Conservation (phyloP, 129 eudicot genomes). For the Flaveria linearis region DNA sequence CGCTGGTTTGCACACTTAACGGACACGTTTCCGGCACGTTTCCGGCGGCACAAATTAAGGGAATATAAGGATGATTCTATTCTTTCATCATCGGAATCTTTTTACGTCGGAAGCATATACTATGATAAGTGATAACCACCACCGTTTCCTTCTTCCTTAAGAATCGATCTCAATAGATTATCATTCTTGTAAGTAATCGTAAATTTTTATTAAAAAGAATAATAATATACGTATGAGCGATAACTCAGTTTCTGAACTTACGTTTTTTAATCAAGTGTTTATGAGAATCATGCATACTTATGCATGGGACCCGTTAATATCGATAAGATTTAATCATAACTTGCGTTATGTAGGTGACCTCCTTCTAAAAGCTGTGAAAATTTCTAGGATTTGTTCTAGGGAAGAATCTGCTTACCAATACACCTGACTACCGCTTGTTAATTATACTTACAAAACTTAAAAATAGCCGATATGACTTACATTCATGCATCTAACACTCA, state of each 20-base stretch:
- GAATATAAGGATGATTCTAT: conserved; percentile 26
- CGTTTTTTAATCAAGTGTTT: neutral
- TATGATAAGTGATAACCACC: conserved; percentile 15
- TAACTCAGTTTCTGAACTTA: neutral
- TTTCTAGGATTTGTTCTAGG: too few relatives aligned
- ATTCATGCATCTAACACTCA: too few relatives aligned
- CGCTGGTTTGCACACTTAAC: conserved; percentile 32
- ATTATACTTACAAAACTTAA: too few relatives aligned
- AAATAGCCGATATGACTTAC: too few relatives aligned
- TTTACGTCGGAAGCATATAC: conserved; percentile 13
- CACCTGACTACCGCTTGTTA: too few relatives aligned
- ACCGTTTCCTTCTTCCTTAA: conserved; percentile 35
- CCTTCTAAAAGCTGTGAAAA: too few relatives aligned
- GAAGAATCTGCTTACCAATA: too few relatives aligned
- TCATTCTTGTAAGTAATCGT: conserved; percentile 9
- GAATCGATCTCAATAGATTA: conserved; percentile 30
- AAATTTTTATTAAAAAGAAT: neutral
- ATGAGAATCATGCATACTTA: too few relatives aligned
- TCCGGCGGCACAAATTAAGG: conserved; percentile 35
- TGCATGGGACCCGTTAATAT: too few relatives aligned
- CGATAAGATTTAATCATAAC: too few relatives aligned
- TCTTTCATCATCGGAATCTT: conserved; percentile 27
- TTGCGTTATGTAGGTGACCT: too few relatives aligned
- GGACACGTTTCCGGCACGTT: conserved; percentile 48
- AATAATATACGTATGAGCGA: neutral